Evolutionary conservation across 768 basidiomycete genomes (phyloP).

Genomic region (Mycena haematopus): DNA sequence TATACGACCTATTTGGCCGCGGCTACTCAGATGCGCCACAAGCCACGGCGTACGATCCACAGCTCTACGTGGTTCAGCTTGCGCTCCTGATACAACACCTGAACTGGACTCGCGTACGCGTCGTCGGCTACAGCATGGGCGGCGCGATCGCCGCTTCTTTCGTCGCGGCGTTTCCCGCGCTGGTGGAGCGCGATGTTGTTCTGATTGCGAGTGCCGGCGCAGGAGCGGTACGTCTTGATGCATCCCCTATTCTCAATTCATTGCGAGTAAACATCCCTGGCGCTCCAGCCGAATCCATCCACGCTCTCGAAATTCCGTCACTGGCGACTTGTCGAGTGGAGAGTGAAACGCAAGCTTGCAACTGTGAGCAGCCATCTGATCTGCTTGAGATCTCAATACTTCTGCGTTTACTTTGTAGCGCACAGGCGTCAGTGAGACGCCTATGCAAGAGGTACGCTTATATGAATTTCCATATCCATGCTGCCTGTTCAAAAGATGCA

Average conservation of each 20-base stretch:
- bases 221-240: conserved; percentile 39
- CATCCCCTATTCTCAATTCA: too few species aligned
- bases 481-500: not conserved
- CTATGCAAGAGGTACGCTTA: conserved; percentile 3
- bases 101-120: conserved; percentile 48
- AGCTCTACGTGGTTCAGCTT: conserved; percentile 57
- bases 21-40: conserved; percentile 65
- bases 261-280: not conserved
- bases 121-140: conserved; percentile 61
- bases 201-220: conserved; percentile 56
- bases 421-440: not conserved
- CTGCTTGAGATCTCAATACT: too few species aligned
- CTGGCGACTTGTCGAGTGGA: not conserved
- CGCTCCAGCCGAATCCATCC: too few species aligned
- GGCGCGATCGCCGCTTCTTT: conserved; percentile 59
- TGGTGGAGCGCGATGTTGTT: conserved; percentile 52
- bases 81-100: conserved; percentile 62
- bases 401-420: not conserved
- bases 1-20: conserved; percentile 64
- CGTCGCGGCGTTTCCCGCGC: conserved; percentile 52
- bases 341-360: not conserved
- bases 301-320: not conserved
- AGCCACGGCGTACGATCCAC: conserved; percentile 46
- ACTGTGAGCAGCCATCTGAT: not conserved
- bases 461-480: not conserved